These are phyloP conservation scores for Irpex rosettiformis DNA, from an alignment of 1,284 basidiomycete genomes.

Conservation along the genomic window DNA sequence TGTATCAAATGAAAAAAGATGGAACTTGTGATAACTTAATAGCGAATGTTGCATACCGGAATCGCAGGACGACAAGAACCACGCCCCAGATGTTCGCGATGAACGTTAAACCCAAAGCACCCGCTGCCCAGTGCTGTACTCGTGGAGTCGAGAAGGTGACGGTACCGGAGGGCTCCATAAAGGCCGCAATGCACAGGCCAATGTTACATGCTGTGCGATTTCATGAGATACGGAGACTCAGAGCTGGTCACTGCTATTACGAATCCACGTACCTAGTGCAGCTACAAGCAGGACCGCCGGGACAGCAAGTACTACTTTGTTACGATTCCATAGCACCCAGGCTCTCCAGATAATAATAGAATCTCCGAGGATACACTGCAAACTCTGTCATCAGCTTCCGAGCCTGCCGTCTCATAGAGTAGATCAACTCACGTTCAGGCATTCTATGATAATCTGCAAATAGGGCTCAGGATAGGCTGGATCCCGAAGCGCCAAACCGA, in stretches of 20 bases:
- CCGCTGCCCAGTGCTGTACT: not conserved
- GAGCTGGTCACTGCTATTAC: no score
- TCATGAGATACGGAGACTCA: no score
- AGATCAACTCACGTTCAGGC: not conserved
- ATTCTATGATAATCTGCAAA: constrained; percentile 3
- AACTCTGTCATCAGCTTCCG: not conserved
- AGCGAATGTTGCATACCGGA: not conserved
- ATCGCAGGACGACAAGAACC: constrained; percentile 1
- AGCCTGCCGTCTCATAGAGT: not conserved
- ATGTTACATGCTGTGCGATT: not conserved
- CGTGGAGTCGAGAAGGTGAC: not conserved
- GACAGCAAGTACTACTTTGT: not conserved
- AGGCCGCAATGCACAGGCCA: constrained; percentile 1
- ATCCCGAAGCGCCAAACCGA: not conserved
- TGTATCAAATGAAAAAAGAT: no score
- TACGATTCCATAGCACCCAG: constrained; percentile 6
- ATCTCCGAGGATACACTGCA: constrained; percentile 5
- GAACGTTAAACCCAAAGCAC: constrained; percentile 1
- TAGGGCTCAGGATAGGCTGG: constrained; percentile 1
- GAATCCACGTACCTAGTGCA: not conserved
- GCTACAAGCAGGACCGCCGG: not conserved
- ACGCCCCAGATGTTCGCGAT: constrained; percentile 3
- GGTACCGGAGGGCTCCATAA: not conserved
- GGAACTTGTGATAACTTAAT: not conserved
- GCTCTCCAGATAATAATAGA: constrained; percentile 5